Percentiles rank a stretch among this genome's conserved stretches.
Evolutionary conservation across 148 eudicot genomes (phyloP).

Genomic region (Nepenthes gracilis): DNA sequence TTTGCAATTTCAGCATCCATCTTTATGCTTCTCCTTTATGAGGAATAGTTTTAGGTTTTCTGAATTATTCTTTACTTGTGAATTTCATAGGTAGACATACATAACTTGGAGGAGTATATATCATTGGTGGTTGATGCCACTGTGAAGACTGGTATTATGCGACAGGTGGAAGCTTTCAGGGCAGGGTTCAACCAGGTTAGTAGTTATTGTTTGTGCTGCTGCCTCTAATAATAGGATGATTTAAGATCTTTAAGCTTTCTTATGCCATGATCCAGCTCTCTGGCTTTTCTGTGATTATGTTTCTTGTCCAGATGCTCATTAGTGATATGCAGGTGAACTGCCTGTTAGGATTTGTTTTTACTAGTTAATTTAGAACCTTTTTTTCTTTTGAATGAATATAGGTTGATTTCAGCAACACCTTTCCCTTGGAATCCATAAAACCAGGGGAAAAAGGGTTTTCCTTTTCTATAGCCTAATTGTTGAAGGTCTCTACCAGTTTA

Average conservation of each 20-base stretch:
- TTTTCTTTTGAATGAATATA: too few species aligned
- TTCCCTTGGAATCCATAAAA: too few species aligned
- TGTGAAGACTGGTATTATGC: constrained; percentile 59
- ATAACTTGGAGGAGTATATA: constrained; percentile 75
- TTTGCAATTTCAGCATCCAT: not conserved
- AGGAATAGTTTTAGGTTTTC: not conserved
- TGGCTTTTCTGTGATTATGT: not conserved
- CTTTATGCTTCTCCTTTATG: too few species aligned
- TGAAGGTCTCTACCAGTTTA: too few species aligned
- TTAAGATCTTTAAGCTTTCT: not conserved
- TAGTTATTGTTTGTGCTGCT: not conserved
- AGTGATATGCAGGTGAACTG: not conserved
- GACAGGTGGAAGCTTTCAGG: constrained; percentile 91
- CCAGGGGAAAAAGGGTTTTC: too few species aligned
- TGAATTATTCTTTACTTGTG: constrained; percentile 2
- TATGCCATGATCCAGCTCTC: not conserved
- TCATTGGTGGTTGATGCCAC: constrained; percentile 84
- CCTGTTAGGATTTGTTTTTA: not conserved
- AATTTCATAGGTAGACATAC: constrained; percentile 54
- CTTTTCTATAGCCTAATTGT: too few species aligned
- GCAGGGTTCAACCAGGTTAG: constrained; percentile 87
- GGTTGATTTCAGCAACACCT: too few species aligned
- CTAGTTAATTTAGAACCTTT: too few species aligned
- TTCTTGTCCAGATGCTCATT: not conserved
- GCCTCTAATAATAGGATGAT: not conserved